A percentile compares a stretch with the other conserved stretches of the same genome.
These are phyloP conservation scores for Sporobolomyces phaffii DNA, from an alignment of 768 basidiomycete genomes.

Conservation along the genomic window DNA sequence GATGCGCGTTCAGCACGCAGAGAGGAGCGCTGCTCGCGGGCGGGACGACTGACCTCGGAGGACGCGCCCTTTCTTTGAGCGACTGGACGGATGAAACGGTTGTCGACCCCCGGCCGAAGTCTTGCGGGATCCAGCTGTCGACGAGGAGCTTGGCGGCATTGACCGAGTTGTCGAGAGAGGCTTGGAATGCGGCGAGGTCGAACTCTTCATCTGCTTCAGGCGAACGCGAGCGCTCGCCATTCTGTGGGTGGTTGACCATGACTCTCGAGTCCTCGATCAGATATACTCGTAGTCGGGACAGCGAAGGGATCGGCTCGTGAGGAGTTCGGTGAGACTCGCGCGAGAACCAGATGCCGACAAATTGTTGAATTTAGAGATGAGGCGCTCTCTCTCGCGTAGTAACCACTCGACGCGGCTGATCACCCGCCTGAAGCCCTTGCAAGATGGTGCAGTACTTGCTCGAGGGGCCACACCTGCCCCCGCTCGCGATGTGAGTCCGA, in stretches of 20 bases:
- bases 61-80: slow-evolving; percentile 17
- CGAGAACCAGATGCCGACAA: no score
- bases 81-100: slow-evolving; percentile 2
- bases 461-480: slow-evolving; percentile 5
- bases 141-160: slow-evolving; percentile 1
- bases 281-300: no score
- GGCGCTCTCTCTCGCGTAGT: no score
- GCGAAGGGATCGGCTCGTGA: no score
- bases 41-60: slow-evolving; percentile 25
- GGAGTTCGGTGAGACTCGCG: no score
- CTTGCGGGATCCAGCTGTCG: slow-evolving; percentile 17
- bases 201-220: background rate
- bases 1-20: background rate
- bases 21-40: no score
- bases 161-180: slow-evolving; percentile 22
- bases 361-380: no score
- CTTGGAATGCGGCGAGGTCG: slow-evolving; percentile 15
- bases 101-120: background rate
- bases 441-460: slow-evolving; percentile 9
- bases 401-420: no score
- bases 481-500: background rate
- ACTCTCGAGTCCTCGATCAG: no score
- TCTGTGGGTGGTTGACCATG: no score
- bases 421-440: no score
- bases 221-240: background rate